phyloP scores from a whole-genome alignment of 768 basidiomycete genomes.

The Termitomyces heimii region DNA sequence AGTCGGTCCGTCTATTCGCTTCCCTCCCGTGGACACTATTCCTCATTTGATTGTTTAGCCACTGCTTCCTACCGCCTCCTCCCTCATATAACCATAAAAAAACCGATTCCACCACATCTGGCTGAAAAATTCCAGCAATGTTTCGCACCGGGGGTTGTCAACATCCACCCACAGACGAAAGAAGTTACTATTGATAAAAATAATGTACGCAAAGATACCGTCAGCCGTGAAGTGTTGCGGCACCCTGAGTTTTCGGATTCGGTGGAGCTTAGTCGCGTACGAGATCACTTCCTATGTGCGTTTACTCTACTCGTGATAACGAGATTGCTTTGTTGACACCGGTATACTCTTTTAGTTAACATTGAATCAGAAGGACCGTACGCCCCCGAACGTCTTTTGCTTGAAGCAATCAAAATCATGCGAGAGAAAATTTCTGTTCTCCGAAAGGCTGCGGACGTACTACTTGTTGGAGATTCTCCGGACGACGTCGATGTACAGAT shows the following conservation, averaged over 20 bases:
- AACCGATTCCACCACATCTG: constrained; percentile 72
- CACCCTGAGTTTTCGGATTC: constrained; percentile 85
- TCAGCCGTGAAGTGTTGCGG: constrained; percentile 88
- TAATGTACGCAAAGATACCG: constrained; percentile 76
- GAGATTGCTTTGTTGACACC: neutral
- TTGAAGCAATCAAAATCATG: constrained; percentile 78
- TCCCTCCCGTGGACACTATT: neutral
- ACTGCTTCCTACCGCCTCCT: constrained; percentile 94
- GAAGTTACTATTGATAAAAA: constrained; percentile 56
- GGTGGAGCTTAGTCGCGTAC: constrained; percentile 78
- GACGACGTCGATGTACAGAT: constrained; percentile 48
- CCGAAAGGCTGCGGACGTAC: constrained; percentile 49
- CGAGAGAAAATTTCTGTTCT: constrained; percentile 67
- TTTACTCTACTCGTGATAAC: neutral
- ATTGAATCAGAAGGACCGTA: constrained; percentile 92
- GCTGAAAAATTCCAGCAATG: constrained; percentile 81
- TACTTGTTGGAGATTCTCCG: constrained; percentile 36
- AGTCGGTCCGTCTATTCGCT: constrained; percentile 58
- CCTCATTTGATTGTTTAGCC: constrained; percentile 38
- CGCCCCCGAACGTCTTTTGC: constrained; percentile 73
- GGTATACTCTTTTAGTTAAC: constrained; percentile 47
- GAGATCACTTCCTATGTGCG: constrained; percentile 93
- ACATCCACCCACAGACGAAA: constrained; percentile 51
- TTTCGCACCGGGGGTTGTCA: constrained; percentile 81
- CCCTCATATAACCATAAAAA: constrained; percentile 72